These are phyloP conservation scores for Panicum virgatum DNA, from an alignment of 202 grass and related monocot genomes.

Conservation along the genomic window DNA sequence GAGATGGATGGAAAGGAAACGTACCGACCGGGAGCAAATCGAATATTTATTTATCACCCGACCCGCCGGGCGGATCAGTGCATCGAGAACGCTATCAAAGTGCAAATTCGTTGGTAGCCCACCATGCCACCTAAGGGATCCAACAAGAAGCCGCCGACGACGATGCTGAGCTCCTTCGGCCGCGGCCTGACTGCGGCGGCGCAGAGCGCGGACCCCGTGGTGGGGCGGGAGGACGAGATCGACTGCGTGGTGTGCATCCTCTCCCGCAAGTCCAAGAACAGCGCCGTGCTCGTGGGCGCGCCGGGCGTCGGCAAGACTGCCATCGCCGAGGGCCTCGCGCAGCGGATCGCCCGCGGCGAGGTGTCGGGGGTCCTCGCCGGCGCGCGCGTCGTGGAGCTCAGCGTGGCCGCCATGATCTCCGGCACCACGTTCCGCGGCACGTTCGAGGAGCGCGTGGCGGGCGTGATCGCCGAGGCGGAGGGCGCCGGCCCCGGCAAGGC, in stretches of 20 bases:
- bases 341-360: conserved; percentile 21
- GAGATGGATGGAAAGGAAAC: too few species aligned
- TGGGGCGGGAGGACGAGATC: conserved; percentile 49
- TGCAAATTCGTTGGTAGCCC: too few species aligned
- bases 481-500: not conserved
- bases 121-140: too few species aligned
- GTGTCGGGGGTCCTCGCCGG: not conserved
- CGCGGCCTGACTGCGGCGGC: not conserved
- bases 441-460: conserved; percentile 51
- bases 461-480: conserved; percentile 50
- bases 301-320: conserved; percentile 51
- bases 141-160: too few species aligned
- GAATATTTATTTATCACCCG: too few species aligned
- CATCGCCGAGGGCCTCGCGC: conserved; percentile 49
- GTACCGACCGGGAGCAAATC: too few species aligned
- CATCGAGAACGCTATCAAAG: too few species aligned
- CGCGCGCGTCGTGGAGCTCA: not conserved
- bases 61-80: too few species aligned
- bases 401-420: conserved; percentile 32
- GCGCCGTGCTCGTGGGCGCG: conserved; percentile 37
- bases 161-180: not conserved
- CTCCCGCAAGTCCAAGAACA: conserved; percentile 47
- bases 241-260: conserved; percentile 36
- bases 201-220: conserved; percentile 7
- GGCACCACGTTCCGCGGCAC: conserved; percentile 36